Evolutionary conservation across 305 asterid species (phyloP), one percentile per base, ranked within the genome.

Genomic region (Fraxinus latifolia): DNA sequence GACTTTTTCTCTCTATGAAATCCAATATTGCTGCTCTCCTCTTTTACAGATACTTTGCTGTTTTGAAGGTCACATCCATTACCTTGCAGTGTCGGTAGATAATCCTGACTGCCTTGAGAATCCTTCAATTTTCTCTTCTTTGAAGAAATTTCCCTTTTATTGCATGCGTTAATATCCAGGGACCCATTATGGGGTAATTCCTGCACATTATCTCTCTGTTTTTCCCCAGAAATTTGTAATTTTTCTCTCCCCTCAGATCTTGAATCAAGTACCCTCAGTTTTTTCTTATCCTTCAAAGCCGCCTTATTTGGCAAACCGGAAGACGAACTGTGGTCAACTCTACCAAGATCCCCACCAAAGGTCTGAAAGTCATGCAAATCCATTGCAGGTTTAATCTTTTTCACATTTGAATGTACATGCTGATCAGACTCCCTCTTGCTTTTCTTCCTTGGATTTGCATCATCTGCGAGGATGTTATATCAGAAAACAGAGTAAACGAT

Each of bases 111-210:
- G 44, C 81, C 84, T 42, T 50, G 85, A 47, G 74, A 55, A 84
- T 88, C 92, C 90, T 83, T 90, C 78, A 90, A 76, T 79, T 90
- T 91, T 87, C 93, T 89, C 89, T 87, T 92, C 88, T 91, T 90
- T 50, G 79, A 71, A 82, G 91, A 83, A 58, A 83, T 70, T 82
- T 86, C 89, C 73, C 75, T 74, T 70, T 79, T 81, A 27, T 81
- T 84, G 80, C 80, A 78, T 23, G 85, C 19, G 82, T 85, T 85
- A 67, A 82, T 27, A 80, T 81, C 84, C 79, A 79, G 27, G 39
- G 81, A 85, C 73, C 67, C 89, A 77, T 76, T 83, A 81, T 81
- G 87, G 47, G 85, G 82, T 36, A 91, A 82, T 84, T 85, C 90
- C 81, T 85, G 88, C 82, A 34, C 82, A 19, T 34, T 76, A 73